Conservation (phyloP, 305 asterid species). For the Fraxinus baroniana region DNA sequence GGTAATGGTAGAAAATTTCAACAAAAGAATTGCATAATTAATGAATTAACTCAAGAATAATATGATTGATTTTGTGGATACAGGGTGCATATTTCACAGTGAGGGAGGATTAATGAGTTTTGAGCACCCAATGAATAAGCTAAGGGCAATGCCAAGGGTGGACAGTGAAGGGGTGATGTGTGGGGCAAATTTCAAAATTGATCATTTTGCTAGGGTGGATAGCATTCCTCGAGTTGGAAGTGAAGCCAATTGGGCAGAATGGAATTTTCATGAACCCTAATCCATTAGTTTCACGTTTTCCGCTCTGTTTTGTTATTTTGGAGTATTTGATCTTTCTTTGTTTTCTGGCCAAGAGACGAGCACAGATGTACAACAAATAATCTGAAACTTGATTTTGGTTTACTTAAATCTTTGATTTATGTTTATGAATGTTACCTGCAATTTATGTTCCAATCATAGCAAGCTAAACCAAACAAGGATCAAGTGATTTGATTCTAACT, state of each 20-base stretch:
- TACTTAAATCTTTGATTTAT: neutral
- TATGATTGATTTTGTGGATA: neutral
- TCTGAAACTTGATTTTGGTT: neutral
- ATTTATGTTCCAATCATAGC: neutral
- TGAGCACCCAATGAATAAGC: conserved; percentile 81
- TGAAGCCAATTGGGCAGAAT: conserved; percentile 64
- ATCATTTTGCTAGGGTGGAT: conserved; percentile 57
- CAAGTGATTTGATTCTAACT: conserved; percentile 4
- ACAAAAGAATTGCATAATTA: neutral
- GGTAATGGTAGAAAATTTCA: conserved; percentile 37
- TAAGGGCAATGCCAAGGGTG: conserved; percentile 78
- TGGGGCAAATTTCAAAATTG: conserved; percentile 82
- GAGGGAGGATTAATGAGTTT: conserved; percentile 81
- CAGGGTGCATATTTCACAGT: conserved; percentile 80
- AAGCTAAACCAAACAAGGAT: neutral
- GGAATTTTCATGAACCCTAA: conserved; percentile 32
- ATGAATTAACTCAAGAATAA: neutral
- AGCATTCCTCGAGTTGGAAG: conserved; percentile 95
- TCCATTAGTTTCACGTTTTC: neutral
- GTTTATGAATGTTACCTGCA: neutral
- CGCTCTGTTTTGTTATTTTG: neutral
- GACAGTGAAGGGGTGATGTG: conserved; percentile 84
- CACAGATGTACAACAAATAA: neutral
- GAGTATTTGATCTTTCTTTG: neutral
- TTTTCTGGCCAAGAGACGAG: neutral